Conservation (phyloP, 345 rosid species). For the Populus pruinosa region DNA sequence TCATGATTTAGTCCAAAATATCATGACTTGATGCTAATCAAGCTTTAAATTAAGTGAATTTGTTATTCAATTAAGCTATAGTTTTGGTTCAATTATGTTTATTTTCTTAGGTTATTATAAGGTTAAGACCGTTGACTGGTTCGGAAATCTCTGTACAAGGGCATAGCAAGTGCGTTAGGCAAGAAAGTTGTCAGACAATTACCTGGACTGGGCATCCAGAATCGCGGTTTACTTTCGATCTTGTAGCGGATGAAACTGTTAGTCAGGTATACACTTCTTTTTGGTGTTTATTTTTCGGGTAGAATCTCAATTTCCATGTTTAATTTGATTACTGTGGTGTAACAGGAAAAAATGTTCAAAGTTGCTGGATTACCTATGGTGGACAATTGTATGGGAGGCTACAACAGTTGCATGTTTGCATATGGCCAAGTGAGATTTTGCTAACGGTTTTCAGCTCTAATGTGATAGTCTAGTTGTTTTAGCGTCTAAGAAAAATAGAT, state of each 20-base stretch:
- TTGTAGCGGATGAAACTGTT: slow-evolving; percentile 84
- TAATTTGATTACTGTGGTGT: slow-evolving; percentile 7
- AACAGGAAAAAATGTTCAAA: slow-evolving; percentile 81
- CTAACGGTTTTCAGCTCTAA: background rate
- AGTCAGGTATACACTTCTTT: slow-evolving; percentile 56
- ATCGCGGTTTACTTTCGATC: slow-evolving; percentile 87
- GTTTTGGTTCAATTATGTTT: background rate
- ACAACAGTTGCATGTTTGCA: slow-evolving; percentile 99
- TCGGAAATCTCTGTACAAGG: slow-evolving; percentile 87
- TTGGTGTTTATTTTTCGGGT: background rate
- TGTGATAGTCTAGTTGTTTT: background rate
- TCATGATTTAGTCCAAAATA: background rate
- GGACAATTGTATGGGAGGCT: slow-evolving; percentile 91
- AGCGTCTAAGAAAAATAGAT: background rate
- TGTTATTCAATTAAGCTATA: background rate
- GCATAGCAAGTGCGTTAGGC: slow-evolving; percentile 64
- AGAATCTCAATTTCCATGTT: background rate
- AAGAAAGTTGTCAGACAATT: slow-evolving; percentile 76
- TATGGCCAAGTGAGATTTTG: slow-evolving; percentile 79
- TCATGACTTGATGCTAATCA: background rate
- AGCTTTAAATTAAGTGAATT: background rate
- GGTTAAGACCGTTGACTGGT: slow-evolving; percentile 79
- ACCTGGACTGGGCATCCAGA: slow-evolving; percentile 94
- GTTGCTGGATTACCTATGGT: slow-evolving; percentile 98
- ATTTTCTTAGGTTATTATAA: slow-evolving; percentile 66